Percentiles rank a stretch among this genome's conserved stretches.
phyloP scores from a whole-genome alignment of 2,329 filamentous ascomycete species.

The Pseudomassariella vexata region DNA sequence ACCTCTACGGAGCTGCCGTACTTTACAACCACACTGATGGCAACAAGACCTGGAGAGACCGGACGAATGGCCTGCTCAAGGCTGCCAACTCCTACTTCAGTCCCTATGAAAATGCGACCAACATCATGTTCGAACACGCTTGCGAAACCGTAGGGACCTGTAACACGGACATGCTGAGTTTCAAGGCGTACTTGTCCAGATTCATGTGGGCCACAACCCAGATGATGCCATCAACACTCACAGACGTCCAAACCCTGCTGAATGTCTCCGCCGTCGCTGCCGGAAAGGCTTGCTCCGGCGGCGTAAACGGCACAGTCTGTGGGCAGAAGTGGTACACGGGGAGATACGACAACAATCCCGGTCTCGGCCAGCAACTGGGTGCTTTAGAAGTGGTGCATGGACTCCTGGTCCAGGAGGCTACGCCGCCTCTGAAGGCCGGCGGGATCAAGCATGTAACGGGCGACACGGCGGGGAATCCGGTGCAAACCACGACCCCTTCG shows the following conservation, averaged over 20 bases:
- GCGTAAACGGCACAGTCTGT: conserved; percentile 44
- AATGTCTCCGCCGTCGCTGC: conserved; percentile 49
- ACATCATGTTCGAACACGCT: conserved; percentile 61
- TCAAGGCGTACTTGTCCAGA: conserved; percentile 62
- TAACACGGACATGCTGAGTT: conserved; percentile 58
- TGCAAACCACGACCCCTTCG: not conserved
- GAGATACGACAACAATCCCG: conserved; percentile 31
- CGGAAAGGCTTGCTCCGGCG: conserved; percentile 50
- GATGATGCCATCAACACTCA: conserved; percentile 48
- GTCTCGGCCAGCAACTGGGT: conserved; percentile 60
- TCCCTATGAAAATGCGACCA: conserved; percentile 43
- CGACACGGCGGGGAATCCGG: not conserved
- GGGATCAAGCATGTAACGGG: conserved; percentile 39
- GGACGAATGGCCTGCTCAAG: conserved; percentile 45
- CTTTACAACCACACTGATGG: conserved; percentile 55
- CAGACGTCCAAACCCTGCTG: conserved; percentile 42
- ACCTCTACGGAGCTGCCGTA: conserved; percentile 58
- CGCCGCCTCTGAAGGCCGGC: conserved; percentile 39
- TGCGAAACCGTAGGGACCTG: conserved; percentile 56
- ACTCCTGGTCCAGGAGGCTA: conserved; percentile 38
- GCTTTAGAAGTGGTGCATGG: conserved; percentile 60
- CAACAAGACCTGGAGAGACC: conserved; percentile 46
- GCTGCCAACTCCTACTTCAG: conserved; percentile 44
- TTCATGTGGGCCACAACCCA: conserved; percentile 56
- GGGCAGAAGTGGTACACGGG: conserved; percentile 59